phyloP scores from a whole-genome alignment of 208 protist genomes.

The Trypanosoma conorhini region DNA sequence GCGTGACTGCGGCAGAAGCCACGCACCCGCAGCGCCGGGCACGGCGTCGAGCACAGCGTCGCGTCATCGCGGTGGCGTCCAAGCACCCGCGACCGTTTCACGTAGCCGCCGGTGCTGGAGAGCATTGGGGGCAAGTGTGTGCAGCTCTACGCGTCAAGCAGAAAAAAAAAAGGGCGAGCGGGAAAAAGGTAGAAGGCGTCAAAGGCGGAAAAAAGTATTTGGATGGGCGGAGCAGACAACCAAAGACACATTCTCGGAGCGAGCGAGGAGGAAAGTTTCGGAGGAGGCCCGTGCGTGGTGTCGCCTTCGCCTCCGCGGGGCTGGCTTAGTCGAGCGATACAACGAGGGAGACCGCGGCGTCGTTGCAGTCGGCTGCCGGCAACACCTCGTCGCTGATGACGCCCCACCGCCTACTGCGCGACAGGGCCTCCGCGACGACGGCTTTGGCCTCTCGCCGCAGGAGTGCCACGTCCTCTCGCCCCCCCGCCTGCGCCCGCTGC shows the following conservation, averaged over 20 bases:
- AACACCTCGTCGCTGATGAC: conserved; percentile 72
- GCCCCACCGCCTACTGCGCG: conserved; percentile 44
- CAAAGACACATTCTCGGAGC: not conserved
- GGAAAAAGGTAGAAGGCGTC: not conserved
- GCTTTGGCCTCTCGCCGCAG: conserved; percentile 2
- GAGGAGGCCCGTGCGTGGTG: not conserved
- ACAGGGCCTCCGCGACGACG: conserved; percentile 15
- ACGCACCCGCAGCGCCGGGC: conserved; percentile 32
- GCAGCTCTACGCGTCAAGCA: not conserved
- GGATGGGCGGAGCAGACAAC: not conserved
- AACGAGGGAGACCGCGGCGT: conserved; percentile 56
- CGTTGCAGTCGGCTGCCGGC: conserved; percentile 58
- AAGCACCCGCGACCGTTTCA: conserved; percentile 36
- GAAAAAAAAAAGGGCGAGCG: not conserved
- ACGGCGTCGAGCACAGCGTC: conserved; percentile 37
- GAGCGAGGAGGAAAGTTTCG: no score
- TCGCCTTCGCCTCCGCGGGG: not conserved
- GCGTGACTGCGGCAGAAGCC: conserved; percentile 48
- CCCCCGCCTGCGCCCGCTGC: not conserved
- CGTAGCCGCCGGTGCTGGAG: conserved; percentile 57
- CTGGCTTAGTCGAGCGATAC: conserved; percentile 44
- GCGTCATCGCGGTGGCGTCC: conserved; percentile 38
- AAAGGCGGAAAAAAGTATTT: not conserved
- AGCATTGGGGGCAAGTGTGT: conserved; percentile 39
- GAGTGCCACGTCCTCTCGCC: not conserved